These are phyloP conservation scores for Aurinia saxatilis DNA, from an alignment of 345 rosid genomes.

Conservation along the genomic window DNA sequence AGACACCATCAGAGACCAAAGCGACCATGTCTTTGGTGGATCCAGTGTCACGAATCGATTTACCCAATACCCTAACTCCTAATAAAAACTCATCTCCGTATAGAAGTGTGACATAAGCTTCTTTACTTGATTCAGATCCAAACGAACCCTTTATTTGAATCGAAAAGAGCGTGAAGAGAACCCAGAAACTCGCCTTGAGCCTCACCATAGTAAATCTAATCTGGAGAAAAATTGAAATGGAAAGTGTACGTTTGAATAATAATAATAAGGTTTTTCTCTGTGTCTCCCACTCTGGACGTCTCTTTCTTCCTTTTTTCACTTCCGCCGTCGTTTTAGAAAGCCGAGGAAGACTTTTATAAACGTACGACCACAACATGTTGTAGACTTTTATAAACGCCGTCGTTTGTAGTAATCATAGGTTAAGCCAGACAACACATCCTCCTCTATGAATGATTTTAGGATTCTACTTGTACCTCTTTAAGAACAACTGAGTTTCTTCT, in stretches of 20 bases:
- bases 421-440: too few relatives aligned
- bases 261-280: background rate
- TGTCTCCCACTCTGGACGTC: background rate
- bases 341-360: background rate
- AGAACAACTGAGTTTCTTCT: too few relatives aligned
- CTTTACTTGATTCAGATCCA: constrained; percentile 34
- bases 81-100: constrained; percentile 92
- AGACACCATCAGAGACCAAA: constrained; percentile 93
- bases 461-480: too few relatives aligned
- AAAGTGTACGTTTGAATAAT: constrained; percentile 19
- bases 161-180: constrained; percentile 25
- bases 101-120: constrained; percentile 80
- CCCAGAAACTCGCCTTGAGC: constrained; percentile 23
- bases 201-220: constrained; percentile 13
- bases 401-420: too few relatives aligned
- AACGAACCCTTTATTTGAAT: constrained; percentile 13
- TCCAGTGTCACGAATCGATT: constrained; percentile 81
- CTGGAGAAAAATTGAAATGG: background rate
- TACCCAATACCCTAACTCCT: constrained; percentile 92
- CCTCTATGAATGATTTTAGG: too few relatives aligned
- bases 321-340: constrained; percentile 28
- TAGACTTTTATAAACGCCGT: too few relatives aligned
- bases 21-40: constrained; percentile 76
- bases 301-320: background rate
- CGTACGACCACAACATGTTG: background rate